Conservation (phyloP, 805 yeast species). For the Starmerella lactis-condensi region DNA sequence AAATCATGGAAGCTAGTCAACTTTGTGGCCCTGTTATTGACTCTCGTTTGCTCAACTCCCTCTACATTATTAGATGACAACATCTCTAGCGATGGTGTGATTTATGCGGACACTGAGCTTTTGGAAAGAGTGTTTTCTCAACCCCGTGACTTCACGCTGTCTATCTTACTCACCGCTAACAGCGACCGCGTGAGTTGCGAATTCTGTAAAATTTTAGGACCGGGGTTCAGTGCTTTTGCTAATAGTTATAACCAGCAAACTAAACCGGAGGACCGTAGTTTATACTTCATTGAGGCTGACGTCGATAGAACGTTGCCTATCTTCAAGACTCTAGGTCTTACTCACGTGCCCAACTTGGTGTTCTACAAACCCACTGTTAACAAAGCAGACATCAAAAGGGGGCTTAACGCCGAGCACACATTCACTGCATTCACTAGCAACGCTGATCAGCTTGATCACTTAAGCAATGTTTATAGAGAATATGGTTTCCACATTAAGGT, state of each 20-base stretch:
- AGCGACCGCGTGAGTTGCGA: slow-evolving; percentile 57
- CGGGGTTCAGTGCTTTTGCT: slow-evolving; percentile 44
- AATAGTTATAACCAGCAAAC: slow-evolving; percentile 35
- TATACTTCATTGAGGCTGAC: slow-evolving; percentile 63
- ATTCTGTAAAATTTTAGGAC: slow-evolving; percentile 52
- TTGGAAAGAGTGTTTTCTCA: slow-evolving; percentile 30
- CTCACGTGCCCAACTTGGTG: slow-evolving; percentile 62
- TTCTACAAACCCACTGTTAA: slow-evolving; percentile 35
- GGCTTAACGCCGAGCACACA: slow-evolving; percentile 17
- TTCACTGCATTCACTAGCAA: slow-evolving; percentile 17
- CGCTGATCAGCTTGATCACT: slow-evolving; percentile 16
- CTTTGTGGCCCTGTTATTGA: too few relatives aligned
- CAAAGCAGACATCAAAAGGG: slow-evolving; percentile 19
- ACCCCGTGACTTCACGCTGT: slow-evolving; percentile 49
- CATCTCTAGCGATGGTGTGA: slow-evolving; percentile 15
- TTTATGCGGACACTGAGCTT: slow-evolving; percentile 19
- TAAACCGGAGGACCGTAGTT: slow-evolving; percentile 29
- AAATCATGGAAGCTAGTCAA: too few relatives aligned
- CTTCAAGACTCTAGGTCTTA: slow-evolving; percentile 37
- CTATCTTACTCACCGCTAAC: slow-evolving; percentile 54
- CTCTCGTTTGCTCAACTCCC: too few relatives aligned
- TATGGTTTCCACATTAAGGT: slow-evolving; percentile 19
- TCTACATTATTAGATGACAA: slow-evolving; percentile 2
- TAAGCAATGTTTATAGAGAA: slow-evolving; percentile 11
- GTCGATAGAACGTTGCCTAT: slow-evolving; percentile 37